phyloP scores from a whole-genome alignment of 2,329 filamentous ascomycete genomes.

The Trichoderma sp. region DNA sequence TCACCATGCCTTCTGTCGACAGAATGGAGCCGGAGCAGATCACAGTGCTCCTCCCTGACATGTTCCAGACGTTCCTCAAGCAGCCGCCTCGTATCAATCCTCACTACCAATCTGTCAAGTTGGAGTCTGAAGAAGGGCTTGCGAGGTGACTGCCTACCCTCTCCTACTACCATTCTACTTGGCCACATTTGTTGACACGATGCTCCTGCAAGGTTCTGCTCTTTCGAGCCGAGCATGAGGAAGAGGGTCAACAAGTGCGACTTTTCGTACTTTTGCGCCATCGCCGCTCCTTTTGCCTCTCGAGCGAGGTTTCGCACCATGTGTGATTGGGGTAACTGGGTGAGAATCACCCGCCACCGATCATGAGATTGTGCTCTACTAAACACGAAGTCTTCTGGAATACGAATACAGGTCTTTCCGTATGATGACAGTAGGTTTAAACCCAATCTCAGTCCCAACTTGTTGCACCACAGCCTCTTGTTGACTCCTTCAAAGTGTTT shows the following conservation, averaged over 20 bases:
- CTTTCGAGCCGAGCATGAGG: constrained; percentile 26
- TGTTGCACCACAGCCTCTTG: not conserved
- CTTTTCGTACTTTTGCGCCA: constrained; percentile 34
- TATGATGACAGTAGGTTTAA: constrained; percentile 32
- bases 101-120: constrained; percentile 29
- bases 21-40: not conserved
- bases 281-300: constrained; percentile 31
- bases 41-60: constrained; percentile 30
- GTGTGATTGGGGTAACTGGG: constrained; percentile 36
- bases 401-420: constrained; percentile 30
- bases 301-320: constrained; percentile 30
- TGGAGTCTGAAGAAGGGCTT: constrained; percentile 32
- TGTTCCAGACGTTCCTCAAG: constrained; percentile 32
- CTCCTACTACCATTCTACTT: not conserved
- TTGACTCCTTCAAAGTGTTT: constrained; percentile 30
- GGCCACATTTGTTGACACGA: not conserved
- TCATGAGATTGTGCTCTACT: not conserved
- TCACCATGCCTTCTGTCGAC: not conserved
- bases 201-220: constrained; percentile 27
- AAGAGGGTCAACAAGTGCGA: constrained; percentile 31
- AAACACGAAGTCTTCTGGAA: too few species aligned
- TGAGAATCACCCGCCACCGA: constrained; percentile 16
- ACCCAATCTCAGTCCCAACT: not conserved
- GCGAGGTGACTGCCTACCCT: not conserved
- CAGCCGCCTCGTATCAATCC: constrained; percentile 29